A percentile compares a stretch with the other conserved stretches of the same genome.
Conservation (phyloP, 768 basidiomycete species). For the Naematelia aurantialba region DNA sequence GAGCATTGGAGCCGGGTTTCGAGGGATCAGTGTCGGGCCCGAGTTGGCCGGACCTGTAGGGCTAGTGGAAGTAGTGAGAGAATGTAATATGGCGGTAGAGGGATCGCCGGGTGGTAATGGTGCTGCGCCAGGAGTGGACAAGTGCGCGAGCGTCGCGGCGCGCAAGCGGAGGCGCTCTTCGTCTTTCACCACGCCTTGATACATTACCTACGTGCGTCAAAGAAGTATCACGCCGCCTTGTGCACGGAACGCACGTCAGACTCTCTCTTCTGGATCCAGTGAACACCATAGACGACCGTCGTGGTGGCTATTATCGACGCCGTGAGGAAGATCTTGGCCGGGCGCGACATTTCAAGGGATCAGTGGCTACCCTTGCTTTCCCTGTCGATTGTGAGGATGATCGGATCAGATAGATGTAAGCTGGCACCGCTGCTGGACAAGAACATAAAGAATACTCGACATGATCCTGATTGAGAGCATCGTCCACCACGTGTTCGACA, state of each 20-base stretch:
- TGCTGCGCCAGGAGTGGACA: not conserved
- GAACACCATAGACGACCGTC: conserved; percentile 81
- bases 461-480: too few species aligned
- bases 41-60: not conserved
- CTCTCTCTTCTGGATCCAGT: conserved; percentile 78
- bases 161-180: conserved; percentile 71
- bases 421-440: too few species aligned
- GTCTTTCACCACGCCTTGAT: conserved; percentile 80
- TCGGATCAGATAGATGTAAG: too few species aligned
- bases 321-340: conserved; percentile 71
- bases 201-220: conserved; percentile 66
- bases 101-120: not conserved
- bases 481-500: not conserved
- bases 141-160: conserved; percentile 59
- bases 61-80: not conserved
- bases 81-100: not conserved
- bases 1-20: not conserved
- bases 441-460: too few species aligned
- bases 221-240: not conserved
- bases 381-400: too few species aligned
- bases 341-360: conserved; percentile 57
- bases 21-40: conserved; percentile 3
- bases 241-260: conserved; percentile 68
- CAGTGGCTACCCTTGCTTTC: too few species aligned
- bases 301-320: conserved; percentile 63